Conservation (phyloP, 306 rosid species). For the Lupinus albus region DNA sequence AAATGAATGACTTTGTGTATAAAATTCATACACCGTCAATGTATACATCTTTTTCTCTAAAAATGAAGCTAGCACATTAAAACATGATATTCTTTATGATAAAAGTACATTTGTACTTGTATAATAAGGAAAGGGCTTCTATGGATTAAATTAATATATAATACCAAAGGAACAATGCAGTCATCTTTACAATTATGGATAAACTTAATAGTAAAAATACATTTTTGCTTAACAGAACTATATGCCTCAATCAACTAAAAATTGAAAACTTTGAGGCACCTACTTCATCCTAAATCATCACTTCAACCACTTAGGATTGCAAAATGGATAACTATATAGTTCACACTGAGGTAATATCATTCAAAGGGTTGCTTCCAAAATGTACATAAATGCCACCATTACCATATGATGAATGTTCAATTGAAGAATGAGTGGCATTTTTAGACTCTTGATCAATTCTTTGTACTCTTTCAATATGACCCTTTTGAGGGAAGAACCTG, state of each 20-base stretch:
- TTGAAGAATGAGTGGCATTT: slow-evolving; percentile 44
- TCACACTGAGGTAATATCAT: slow-evolving; percentile 44
- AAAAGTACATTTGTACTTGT: not conserved
- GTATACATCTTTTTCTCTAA: too few relatives aligned
- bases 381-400: slow-evolving; percentile 52
- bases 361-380: slow-evolving; percentile 53
- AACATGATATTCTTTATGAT: too few relatives aligned
- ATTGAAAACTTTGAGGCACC: slow-evolving; percentile 66
- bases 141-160: slow-evolving; percentile 46
- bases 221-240: slow-evolving; percentile 52
- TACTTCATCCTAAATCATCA: slow-evolving; percentile 54
- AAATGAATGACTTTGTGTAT: too few relatives aligned
- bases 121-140: slow-evolving; percentile 33
- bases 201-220: slow-evolving; percentile 36
- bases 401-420: slow-evolving; percentile 39
- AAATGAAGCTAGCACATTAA: too few relatives aligned
- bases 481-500: slow-evolving; percentile 57
- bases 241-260: slow-evolving; percentile 66
- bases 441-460: slow-evolving; percentile 45
- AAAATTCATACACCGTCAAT: too few relatives aligned
- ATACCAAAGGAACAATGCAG: slow-evolving; percentile 39
- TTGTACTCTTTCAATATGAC: slow-evolving; percentile 42
- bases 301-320: slow-evolving; percentile 42
- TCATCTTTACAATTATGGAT: slow-evolving; percentile 58
- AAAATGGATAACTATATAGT: slow-evolving; percentile 46